Evolutionary conservation across 192 early-diverging fungal genomes (phyloP).

Genomic region (Lunasporangiospora selenospora): DNA sequence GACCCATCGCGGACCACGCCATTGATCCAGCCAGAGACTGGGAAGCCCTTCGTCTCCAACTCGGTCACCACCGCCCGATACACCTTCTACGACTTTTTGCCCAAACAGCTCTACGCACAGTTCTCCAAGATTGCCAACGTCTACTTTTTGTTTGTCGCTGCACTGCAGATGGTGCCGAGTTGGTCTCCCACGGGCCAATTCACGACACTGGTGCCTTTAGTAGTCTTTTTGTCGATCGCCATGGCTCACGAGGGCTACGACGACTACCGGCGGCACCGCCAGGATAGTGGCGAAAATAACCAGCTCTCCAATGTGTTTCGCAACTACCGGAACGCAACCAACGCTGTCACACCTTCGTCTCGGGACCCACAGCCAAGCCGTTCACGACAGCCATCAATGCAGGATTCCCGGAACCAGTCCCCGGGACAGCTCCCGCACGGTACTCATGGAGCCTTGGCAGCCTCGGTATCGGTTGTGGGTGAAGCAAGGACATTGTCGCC

Average conservation of each 20-base stretch:
- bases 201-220: constrained; percentile 78
- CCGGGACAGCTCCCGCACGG: constrained; percentile 51
- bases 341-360: constrained; percentile 52
- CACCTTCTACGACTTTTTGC: constrained; percentile 62
- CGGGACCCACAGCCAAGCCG: constrained; percentile 25
- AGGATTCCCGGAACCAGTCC: constrained; percentile 55
- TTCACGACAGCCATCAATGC: constrained; percentile 51
- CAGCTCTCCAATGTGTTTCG: constrained; percentile 64
- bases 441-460: constrained; percentile 42
- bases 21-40: constrained; percentile 51
- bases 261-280: constrained; percentile 70
- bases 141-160: constrained; percentile 71
- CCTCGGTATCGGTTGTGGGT: constrained; percentile 19
- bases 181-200: constrained; percentile 82
- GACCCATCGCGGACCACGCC: constrained; percentile 22
- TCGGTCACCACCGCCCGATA: constrained; percentile 70
- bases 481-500: constrained; percentile 5
- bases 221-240: constrained; percentile 76
- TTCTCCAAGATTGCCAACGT: constrained; percentile 76
- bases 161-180: constrained; percentile 64
- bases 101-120: constrained; percentile 68
- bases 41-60: constrained; percentile 61
- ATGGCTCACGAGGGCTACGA: constrained; percentile 83
- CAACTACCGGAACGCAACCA: constrained; percentile 55
- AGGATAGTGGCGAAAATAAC: constrained; percentile 68